Percentiles rank a stretch among this genome's conserved stretches.
phyloP scores from a whole-genome alignment of 352 stramenopile species.

The Phytophthora kernoviae region DNA sequence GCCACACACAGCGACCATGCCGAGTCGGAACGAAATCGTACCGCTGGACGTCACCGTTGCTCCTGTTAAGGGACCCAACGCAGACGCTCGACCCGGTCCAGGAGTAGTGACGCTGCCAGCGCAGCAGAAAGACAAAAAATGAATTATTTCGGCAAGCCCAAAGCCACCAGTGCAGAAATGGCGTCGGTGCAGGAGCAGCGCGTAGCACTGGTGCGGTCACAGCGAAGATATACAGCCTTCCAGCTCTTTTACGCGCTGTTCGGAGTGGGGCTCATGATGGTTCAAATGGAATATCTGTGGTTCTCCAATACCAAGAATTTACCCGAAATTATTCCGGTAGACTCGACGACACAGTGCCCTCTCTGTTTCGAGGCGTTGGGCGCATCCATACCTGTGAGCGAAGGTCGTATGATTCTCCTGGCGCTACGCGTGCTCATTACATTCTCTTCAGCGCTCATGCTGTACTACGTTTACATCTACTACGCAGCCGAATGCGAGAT shows the following conservation, averaged over 20 bases:
- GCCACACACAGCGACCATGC: slow-evolving; percentile 30
- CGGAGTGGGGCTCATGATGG: slow-evolving; percentile 71
- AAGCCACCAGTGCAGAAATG: slow-evolving; percentile 43
- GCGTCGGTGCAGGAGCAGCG: slow-evolving; percentile 57
- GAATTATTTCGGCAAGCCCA: slow-evolving; percentile 22
- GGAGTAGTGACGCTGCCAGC: slow-evolving; percentile 13
- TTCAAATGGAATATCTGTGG: slow-evolving; percentile 80
- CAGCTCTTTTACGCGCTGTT: slow-evolving; percentile 78
- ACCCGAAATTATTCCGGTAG: slow-evolving; percentile 34
- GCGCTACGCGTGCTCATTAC: slow-evolving; percentile 68
- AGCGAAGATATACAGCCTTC: slow-evolving; percentile 58
- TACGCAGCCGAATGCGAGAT: slow-evolving; percentile 72
- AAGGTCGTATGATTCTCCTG: slow-evolving; percentile 73
- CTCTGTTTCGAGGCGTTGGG: slow-evolving; percentile 38
- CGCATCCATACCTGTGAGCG: slow-evolving; percentile 36
- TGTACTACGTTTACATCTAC: slow-evolving; percentile 75
- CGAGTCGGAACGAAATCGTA: slow-evolving; percentile 68
- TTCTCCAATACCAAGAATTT: slow-evolving; percentile 60
- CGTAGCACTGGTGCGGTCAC: slow-evolving; percentile 44
- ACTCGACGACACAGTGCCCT: slow-evolving; percentile 41
- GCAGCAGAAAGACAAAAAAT: slow-evolving; percentile 11
- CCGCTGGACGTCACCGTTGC: slow-evolving; percentile 34
- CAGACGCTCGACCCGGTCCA: slow-evolving; percentile 13
- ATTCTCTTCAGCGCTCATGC: slow-evolving; percentile 64
- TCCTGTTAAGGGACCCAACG: slow-evolving; percentile 3